Evolutionary conservation across 306 rosid species (phyloP).

Genomic region (Nissolia schottii): DNA sequence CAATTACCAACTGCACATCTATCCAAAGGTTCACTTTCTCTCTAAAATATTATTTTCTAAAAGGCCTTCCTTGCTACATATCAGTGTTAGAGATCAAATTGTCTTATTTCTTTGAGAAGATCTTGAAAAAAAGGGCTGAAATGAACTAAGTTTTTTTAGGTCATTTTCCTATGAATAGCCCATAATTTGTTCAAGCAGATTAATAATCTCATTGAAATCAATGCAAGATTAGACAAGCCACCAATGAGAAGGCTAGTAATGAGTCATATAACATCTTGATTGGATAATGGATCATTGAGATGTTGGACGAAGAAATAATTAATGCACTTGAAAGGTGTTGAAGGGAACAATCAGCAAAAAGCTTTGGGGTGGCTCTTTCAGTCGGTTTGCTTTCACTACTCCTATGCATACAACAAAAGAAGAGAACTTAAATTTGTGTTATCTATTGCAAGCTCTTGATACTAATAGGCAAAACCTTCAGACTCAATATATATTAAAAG

Average conservation of each 20-base stretch:
- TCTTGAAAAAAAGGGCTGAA: not conserved
- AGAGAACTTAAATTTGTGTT: not conserved
- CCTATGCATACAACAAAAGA: not conserved
- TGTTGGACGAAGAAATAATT: not conserved
- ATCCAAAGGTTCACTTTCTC: not conserved
- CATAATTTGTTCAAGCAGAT: not conserved
- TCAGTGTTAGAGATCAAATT: not conserved
- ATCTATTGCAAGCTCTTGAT: not conserved
- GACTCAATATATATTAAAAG: not conserved
- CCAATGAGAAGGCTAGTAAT: not conserved
- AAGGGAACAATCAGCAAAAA: conserved; percentile 3
- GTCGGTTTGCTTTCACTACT: not conserved
- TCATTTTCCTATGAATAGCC: not conserved
- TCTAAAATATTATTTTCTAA: not conserved
- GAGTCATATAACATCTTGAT: not conserved
- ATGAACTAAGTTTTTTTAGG: too few species aligned
- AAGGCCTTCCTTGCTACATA: not conserved
- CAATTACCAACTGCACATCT: not conserved
- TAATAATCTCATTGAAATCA: not conserved
- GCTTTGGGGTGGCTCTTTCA: not conserved
- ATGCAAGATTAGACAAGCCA: conserved; percentile 10
- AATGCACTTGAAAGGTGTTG: not conserved
- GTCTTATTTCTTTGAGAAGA: not conserved
- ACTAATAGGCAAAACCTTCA: not conserved
- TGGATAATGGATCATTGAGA: not conserved